Evolutionary conservation across 148 eudicot species (phyloP).

Genomic region (Polygonum aviculare): DNA sequence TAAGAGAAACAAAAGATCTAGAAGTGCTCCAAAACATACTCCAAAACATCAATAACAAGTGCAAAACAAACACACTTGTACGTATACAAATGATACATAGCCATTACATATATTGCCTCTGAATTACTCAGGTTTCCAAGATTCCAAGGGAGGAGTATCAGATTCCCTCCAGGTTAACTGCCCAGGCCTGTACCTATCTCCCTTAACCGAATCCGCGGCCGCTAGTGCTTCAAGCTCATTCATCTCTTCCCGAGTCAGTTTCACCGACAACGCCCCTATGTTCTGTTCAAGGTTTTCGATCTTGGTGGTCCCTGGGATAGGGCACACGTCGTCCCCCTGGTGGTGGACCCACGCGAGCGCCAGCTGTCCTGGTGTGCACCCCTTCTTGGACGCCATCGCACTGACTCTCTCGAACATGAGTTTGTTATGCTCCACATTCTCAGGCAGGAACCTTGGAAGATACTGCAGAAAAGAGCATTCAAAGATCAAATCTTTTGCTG

Average conservation of each 20-base stretch:
- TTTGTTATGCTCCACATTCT: slow-evolving; percentile 32
- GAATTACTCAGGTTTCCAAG: slow-evolving; percentile 19
- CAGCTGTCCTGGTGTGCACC: slow-evolving; percentile 33
- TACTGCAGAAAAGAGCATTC: slow-evolving; percentile 8
- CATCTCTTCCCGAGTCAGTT: slow-evolving; percentile 28
- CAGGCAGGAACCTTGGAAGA: slow-evolving; percentile 30
- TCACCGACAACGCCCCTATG: slow-evolving; percentile 25
- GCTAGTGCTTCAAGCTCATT: slow-evolving; percentile 26
- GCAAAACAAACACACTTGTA: no score
- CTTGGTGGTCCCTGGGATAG: slow-evolving; percentile 42
- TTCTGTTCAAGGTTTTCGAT: slow-evolving; percentile 34
- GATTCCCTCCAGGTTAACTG: slow-evolving; percentile 17
- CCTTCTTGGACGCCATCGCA: slow-evolving; percentile 22
- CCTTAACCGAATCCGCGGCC: slow-evolving; percentile 19
- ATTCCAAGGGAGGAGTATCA: slow-evolving; percentile 33
- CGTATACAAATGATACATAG: neutral
- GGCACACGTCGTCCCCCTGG: slow-evolving; percentile 32
- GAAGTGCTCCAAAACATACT: no score
- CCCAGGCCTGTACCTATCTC: slow-evolving; percentile 16
- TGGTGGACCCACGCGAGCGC: slow-evolving; percentile 40
- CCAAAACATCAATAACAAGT: no score
- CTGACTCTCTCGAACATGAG: slow-evolving; percentile 24
- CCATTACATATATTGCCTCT: neutral
- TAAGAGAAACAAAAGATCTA: no score
- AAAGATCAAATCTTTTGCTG: neutral